A percentile compares a stretch with the other conserved stretches of the same genome.
Evolutionary conservation across 345 rosid species (phyloP).

Genomic region (Turritis glabra): DNA sequence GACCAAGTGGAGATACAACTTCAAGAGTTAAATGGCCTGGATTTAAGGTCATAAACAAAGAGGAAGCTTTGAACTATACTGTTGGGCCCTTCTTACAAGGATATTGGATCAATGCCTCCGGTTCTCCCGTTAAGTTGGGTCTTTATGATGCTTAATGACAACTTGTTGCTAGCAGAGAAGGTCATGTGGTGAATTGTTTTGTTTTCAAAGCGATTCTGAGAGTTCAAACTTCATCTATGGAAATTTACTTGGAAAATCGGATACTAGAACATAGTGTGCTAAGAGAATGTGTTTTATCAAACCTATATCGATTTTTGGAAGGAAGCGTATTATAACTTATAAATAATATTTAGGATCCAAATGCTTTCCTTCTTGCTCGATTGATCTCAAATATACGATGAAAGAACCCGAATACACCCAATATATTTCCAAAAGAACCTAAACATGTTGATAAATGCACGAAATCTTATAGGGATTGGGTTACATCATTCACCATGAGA

Average conservation of each 20-base stretch:
- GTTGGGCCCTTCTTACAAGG: slow-evolving; percentile 58
- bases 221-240: neutral
- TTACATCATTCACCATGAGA: neutral
- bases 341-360: slow-evolving; percentile 9
- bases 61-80: slow-evolving; percentile 58
- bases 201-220: neutral
- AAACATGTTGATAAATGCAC: neutral
- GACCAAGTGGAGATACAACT: slow-evolving; percentile 51
- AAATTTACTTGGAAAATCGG: slow-evolving; percentile 4
- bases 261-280: slow-evolving; percentile 3
- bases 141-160: slow-evolving; percentile 28
- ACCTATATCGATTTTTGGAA: slow-evolving; percentile 7
- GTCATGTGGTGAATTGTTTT: neutral
- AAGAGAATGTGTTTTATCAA: slow-evolving; percentile 8
- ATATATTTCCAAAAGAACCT: neutral
- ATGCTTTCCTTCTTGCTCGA: neutral
- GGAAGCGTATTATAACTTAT: slow-evolving; percentile 1
- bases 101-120: slow-evolving; percentile 50
- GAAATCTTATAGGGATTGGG: neutral
- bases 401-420: neutral
- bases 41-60: slow-evolving; percentile 45
- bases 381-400: neutral
- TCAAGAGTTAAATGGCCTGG: slow-evolving; percentile 79
- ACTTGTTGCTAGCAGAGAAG: slow-evolving; percentile 3
- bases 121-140: slow-evolving; percentile 48